These are phyloP conservation scores for Phytophthora meadii DNA, from an alignment of 352 stramenopile genomes.

Conservation along the genomic window DNA sequence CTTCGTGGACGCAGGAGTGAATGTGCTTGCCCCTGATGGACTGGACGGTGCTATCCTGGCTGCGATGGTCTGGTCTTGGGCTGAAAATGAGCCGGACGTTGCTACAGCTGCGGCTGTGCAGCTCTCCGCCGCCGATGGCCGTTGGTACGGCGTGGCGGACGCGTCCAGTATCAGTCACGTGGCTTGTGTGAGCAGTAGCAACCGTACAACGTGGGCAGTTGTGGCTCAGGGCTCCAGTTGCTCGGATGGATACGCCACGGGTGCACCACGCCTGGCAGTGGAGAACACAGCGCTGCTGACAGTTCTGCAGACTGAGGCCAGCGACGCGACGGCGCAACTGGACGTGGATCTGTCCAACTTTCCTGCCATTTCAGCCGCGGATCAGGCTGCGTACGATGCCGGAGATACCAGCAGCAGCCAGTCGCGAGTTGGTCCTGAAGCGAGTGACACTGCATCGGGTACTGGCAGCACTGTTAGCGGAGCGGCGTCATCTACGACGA, in stretches of 20 bases:
- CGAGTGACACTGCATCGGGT: neutral
- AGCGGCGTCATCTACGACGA: neutral
- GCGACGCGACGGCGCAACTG: slow-evolving; percentile 49
- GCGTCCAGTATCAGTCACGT: slow-evolving; percentile 49
- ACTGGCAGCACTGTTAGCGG: slow-evolving; percentile 17
- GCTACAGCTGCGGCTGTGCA: slow-evolving; percentile 43
- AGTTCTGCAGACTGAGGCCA: slow-evolving; percentile 35
- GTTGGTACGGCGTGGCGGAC: slow-evolving; percentile 59
- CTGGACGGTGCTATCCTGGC: slow-evolving; percentile 58
- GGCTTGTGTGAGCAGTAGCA: slow-evolving; percentile 64
- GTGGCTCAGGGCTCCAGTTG: slow-evolving; percentile 57
- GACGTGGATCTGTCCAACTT: slow-evolving; percentile 56
- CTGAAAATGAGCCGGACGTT: slow-evolving; percentile 51
- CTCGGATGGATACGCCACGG: slow-evolving; percentile 41
- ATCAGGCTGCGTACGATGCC: slow-evolving; percentile 51
- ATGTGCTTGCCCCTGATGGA: slow-evolving; percentile 63
- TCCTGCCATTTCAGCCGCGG: slow-evolving; percentile 50
- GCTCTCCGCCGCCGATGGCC: slow-evolving; percentile 56
- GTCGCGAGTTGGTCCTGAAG: slow-evolving; percentile 19
- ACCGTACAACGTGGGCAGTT: slow-evolving; percentile 54
- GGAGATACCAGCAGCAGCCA: slow-evolving; percentile 33
- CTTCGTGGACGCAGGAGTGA: slow-evolving; percentile 64
- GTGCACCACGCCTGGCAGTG: slow-evolving; percentile 47
- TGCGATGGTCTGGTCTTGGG: slow-evolving; percentile 73
- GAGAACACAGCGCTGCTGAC: slow-evolving; percentile 57